phyloP scores from a whole-genome alignment of 139 green algal species.

The Astrephomene gubernaculifera region DNA sequence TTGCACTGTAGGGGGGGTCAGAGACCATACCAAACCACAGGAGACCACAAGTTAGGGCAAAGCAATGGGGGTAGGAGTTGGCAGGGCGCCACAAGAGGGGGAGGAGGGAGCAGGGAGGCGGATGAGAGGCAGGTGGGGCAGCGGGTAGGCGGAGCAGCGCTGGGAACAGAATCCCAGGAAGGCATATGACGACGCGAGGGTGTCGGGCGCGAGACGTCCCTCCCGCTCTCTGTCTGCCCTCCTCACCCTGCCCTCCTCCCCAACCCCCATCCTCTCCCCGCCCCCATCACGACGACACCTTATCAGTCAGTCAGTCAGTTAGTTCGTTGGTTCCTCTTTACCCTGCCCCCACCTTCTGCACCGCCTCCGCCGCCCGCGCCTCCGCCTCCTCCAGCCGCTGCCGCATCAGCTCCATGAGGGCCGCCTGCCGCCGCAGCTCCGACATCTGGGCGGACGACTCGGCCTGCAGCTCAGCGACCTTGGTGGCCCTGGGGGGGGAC shows the following conservation, averaged over 20 bases:
- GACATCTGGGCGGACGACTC: neutral
- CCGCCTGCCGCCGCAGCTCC: constrained; percentile 38
- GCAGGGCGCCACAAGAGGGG: too few relatives aligned
- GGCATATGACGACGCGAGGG: neutral
- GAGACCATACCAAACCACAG: too few relatives aligned
- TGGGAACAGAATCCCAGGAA: neutral
- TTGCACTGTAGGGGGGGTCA: too few relatives aligned
- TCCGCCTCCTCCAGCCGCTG: constrained; percentile 18
- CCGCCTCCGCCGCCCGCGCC: constrained; percentile 17
- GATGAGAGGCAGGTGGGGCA: too few relatives aligned
- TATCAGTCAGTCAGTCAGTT: neutral
- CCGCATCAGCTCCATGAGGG: neutral
- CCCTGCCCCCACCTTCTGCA: neutral
- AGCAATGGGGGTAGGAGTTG: too few relatives aligned
- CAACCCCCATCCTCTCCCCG: neutral
- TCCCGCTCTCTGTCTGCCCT: neutral
- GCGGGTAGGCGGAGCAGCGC: too few relatives aligned
- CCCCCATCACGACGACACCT: neutral
- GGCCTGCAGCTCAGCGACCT: constrained; percentile 29
- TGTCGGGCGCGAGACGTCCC: too few relatives aligned
- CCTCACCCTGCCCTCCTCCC: neutral
- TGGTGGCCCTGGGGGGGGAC: constrained; percentile 12
- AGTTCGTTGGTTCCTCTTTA: neutral
- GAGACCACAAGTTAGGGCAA: too few relatives aligned
- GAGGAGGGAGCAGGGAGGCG: too few relatives aligned